Percentiles rank a stretch among this genome's conserved stretches.
Conservation (phyloP, 192 early-diverging fungal species). For the Coemansia sp. region DNA sequence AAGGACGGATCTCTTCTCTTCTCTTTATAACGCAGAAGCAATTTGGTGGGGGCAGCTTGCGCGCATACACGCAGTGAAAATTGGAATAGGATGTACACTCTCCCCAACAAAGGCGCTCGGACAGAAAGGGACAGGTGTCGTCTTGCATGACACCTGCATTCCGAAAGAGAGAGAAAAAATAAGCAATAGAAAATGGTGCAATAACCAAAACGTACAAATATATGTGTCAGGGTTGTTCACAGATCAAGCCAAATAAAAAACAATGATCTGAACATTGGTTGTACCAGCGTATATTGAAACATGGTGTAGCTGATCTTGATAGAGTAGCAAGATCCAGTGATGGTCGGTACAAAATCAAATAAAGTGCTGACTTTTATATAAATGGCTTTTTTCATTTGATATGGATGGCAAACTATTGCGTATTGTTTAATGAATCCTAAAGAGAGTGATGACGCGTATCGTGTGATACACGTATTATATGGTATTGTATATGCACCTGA, state of each 20-base stretch:
- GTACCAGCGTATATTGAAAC: neutral
- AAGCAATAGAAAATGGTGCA: neutral
- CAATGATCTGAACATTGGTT: no score
- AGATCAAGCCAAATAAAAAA: no score
- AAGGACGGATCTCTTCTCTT: neutral
- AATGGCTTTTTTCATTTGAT: neutral
- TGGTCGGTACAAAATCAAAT: neutral
- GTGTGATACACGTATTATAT: neutral
- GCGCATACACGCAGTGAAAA: no score
- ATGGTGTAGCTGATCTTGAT: neutral
- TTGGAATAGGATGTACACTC: neutral
- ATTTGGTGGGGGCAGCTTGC: neutral
- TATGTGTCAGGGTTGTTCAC: neutral
- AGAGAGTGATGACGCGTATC: neutral
- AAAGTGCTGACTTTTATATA: neutral
- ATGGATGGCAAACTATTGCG: neutral
- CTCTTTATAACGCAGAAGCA: constrained; percentile 6
- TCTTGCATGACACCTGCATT: neutral
- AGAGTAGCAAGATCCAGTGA: neutral
- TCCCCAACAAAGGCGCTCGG: neutral
- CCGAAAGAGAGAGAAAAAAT: neutral
- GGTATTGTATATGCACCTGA: neutral
- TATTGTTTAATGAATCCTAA: neutral
- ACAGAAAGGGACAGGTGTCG: neutral
- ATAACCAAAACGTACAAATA: neutral